phyloP scores from a whole-genome alignment of 352 stramenopile genomes.

The Aphanomyces euteiches region DNA sequence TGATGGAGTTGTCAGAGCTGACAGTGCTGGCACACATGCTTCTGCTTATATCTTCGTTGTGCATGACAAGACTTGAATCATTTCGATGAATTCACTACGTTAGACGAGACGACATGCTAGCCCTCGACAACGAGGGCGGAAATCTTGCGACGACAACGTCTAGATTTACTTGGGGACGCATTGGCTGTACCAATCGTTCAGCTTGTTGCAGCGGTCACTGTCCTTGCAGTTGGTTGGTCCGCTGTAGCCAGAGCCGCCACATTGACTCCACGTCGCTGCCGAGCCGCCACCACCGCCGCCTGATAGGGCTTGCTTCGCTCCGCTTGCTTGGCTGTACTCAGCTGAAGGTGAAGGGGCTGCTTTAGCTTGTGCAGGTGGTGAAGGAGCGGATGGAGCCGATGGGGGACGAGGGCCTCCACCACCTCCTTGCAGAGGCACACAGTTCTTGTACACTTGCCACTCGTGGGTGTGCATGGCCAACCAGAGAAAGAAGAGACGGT shows the following conservation, averaged over 20 bases:
- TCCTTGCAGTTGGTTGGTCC: slow-evolving; percentile 7
- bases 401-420: background rate
- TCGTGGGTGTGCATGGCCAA: slow-evolving; percentile 29
- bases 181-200: slow-evolving; percentile 29
- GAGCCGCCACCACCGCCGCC: background rate
- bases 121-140: too few relatives aligned
- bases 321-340: background rate
- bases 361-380: background rate
- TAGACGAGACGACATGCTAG: too few relatives aligned
- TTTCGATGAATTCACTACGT: too few relatives aligned
- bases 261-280: slow-evolving; percentile 11
- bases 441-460: slow-evolving; percentile 33
- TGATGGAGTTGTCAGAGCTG: too few relatives aligned
- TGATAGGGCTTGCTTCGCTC: background rate
- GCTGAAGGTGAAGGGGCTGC: background rate
- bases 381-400: background rate
- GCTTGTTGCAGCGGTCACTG: background rate
- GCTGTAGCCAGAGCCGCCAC: slow-evolving; percentile 24
- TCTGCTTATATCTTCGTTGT: too few relatives aligned
- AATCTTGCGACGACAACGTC: too few relatives aligned
- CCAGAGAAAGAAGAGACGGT: slow-evolving; percentile 32
- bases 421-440: slow-evolving; percentile 11
- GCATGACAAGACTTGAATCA: too few relatives aligned
- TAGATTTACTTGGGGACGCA: background rate
- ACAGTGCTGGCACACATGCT: too few relatives aligned